Evolutionary conservation across 495 filamentous ascomycete species (phyloP), one percentile per base, ranked within the genome.

Genomic region (Acidomyces sp.): DNA sequence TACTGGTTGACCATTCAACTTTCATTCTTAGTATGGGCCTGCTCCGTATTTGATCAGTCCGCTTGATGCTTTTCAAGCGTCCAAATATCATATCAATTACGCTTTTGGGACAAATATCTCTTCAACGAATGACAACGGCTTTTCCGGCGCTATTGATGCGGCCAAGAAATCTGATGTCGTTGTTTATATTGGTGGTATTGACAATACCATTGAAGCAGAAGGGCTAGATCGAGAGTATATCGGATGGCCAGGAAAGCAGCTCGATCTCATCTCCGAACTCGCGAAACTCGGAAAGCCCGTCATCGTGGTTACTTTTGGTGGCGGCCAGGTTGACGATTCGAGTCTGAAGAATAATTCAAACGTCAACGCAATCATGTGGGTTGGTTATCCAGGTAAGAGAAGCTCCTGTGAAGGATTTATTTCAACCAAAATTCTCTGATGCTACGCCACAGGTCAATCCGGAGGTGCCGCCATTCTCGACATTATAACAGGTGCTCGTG

Each of bases 311-410:
- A 70, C 76, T 39, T 70, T 76, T 67, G n/a, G n/a, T n/a, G 74
- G 74, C 33, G 46, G 56, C 40, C 46, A 61, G 51, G 27, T 60
- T 17, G 55, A 58, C 39, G 53, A 42, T n/a, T 48, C 48, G 0
- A 43, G 46, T 2, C 40, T 56, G 24, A 30, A 46, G 18, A 51
- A 43, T 18, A 71, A 68, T 53, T 50, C 58, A 9, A 67, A 69
- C 37, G 59, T 77, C 39, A 66, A 62, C 25, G 63, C 70, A 1
- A 54, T 77, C 4, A 29, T 75, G 13, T 77, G 72, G 72, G 73
- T 59, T 10, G 71, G 71, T 2, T 77, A 75, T 50, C 72, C 71
- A 0, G 72, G 72, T n/a, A n/a, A n/a, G n/a, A n/a, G n/a, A n/a
- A n/a, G n/a, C n/a, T n/a, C n/a, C n/a, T n/a, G n/a, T n/a, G n/a